Conservation (phyloP, 495 filamentous ascomycete species). For the Neurospora sp. region DNA sequence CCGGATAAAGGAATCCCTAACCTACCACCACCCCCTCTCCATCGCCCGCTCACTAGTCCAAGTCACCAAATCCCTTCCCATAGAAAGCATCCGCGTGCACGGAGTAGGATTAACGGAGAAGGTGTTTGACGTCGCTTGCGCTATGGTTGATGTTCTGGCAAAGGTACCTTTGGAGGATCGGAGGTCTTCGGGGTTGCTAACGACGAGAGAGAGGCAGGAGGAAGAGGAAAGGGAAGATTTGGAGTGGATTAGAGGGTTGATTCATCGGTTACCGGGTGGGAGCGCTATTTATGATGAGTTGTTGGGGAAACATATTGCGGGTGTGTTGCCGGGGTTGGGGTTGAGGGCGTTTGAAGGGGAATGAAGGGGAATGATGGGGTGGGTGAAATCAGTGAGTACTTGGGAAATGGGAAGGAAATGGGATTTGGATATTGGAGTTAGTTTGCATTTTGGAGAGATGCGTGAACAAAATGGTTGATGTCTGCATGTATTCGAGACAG, state of each 20-base stretch:
- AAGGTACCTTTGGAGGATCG: conserved; percentile 14
- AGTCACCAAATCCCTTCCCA: conserved; percentile 41
- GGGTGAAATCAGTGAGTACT: background rate
- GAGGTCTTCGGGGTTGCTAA: background rate
- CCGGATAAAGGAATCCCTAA: conserved; percentile 11
- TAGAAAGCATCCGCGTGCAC: conserved; percentile 47
- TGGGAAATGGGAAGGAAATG: background rate
- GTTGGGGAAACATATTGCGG: background rate
- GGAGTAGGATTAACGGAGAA: conserved; percentile 52
- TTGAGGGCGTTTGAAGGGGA: background rate
- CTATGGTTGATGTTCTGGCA: conserved; percentile 43
- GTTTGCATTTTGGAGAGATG: background rate
- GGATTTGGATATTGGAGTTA: background rate
- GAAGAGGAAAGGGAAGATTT: background rate
- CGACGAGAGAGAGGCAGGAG: background rate
- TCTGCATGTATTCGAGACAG: background rate
- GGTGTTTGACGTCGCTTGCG: conserved; percentile 46
- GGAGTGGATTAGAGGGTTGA: background rate
- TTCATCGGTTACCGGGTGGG: background rate
- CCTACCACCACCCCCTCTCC: conserved; percentile 44
- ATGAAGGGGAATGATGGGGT: background rate
- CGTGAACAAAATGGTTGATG: background rate
- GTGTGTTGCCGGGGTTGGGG: background rate
- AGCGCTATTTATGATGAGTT: background rate
- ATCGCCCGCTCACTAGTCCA: conserved; percentile 45